Conservation (phyloP, 2,329 filamentous ascomycete species). For the Acrodontium crateriforme region DNA sequence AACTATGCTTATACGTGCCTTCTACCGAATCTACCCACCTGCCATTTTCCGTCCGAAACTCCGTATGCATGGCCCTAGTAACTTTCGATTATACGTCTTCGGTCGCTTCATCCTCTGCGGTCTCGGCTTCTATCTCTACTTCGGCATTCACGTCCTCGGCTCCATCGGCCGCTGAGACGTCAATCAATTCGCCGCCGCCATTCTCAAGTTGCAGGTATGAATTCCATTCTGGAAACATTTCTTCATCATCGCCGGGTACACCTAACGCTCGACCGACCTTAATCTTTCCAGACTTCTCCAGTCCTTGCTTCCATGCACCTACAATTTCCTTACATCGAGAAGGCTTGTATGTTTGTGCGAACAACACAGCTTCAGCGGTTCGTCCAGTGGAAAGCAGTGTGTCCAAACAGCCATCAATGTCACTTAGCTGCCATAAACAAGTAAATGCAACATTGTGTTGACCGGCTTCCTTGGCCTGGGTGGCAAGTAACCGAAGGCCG, state of each 20-base stretch:
- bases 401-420: slow-evolving; percentile 68
- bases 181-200: slow-evolving; percentile 42
- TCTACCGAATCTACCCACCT: too few species aligned
- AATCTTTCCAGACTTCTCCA: slow-evolving; percentile 75
- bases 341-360: slow-evolving; percentile 92
- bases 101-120: too few species aligned
- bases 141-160: slow-evolving; percentile 8
- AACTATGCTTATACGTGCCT: too few species aligned
- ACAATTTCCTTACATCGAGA: slow-evolving; percentile 56
- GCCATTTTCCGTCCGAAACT: too few species aligned
- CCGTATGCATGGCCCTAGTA: too few species aligned
- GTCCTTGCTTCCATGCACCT: slow-evolving; percentile 62
- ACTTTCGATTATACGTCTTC: too few species aligned
- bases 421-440: slow-evolving; percentile 73
- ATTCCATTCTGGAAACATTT: slow-evolving; percentile 91
- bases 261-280: slow-evolving; percentile 76
- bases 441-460: slow-evolving; percentile 90
- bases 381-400: slow-evolving; percentile 67
- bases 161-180: slow-evolving; percentile 24
- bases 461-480: slow-evolving; percentile 60
- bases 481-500: slow-evolving; percentile 58
- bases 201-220: slow-evolving; percentile 72
- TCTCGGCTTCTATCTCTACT: slow-evolving; percentile 1
- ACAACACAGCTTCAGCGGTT: slow-evolving; percentile 73
- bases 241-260: slow-evolving; percentile 52